Conservation (phyloP, 2,329 filamentous ascomycete species). For the Sarocladium brachiariae region DNA sequence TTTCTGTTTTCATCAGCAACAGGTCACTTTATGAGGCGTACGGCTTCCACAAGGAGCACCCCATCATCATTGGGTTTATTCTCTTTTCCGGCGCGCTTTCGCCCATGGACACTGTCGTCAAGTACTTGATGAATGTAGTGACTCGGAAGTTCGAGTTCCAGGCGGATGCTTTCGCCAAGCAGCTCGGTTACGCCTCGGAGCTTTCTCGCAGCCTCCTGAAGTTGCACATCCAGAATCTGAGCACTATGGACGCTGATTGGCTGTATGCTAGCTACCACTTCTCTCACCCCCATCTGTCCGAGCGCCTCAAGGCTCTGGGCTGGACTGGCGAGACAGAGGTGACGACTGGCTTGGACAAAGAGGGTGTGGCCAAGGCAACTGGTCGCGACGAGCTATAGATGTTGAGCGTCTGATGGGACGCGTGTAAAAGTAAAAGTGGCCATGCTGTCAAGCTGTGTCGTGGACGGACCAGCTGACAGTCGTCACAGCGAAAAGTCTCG, state of each 20-base stretch:
- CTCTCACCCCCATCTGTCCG: slow-evolving; percentile 92
- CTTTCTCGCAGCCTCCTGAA: slow-evolving; percentile 88
- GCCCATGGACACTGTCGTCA: slow-evolving; percentile 90
- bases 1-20: slow-evolving; percentile 98
- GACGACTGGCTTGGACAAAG: slow-evolving; percentile 29
- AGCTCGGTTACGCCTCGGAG: slow-evolving; percentile 76
- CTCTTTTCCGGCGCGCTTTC: slow-evolving; percentile 95
- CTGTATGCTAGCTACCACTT: slow-evolving; percentile 98
- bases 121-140: slow-evolving; percentile 92
- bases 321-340: slow-evolving; percentile 63
- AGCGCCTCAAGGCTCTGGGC: slow-evolving; percentile 82
- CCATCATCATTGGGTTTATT: slow-evolving; percentile 95
- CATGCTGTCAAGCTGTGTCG: too few relatives aligned
- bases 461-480: too few relatives aligned
- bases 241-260: slow-evolving; percentile 98
- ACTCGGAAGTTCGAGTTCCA: slow-evolving; percentile 94
- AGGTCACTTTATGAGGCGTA: slow-evolving; percentile 83
- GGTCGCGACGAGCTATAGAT: slow-evolving; percentile 66
- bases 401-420: too few relatives aligned
- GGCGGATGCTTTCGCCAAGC: slow-evolving; percentile 82
- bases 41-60: slow-evolving; percentile 74
- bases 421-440: too few relatives aligned
- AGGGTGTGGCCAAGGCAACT: slow-evolving; percentile 57
- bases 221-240: slow-evolving; percentile 96
- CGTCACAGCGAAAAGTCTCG: too few relatives aligned